Evolutionary conservation across 2,329 filamentous ascomycete genomes (phyloP).

Genomic region (Blastomyces emzantsi): DNA sequence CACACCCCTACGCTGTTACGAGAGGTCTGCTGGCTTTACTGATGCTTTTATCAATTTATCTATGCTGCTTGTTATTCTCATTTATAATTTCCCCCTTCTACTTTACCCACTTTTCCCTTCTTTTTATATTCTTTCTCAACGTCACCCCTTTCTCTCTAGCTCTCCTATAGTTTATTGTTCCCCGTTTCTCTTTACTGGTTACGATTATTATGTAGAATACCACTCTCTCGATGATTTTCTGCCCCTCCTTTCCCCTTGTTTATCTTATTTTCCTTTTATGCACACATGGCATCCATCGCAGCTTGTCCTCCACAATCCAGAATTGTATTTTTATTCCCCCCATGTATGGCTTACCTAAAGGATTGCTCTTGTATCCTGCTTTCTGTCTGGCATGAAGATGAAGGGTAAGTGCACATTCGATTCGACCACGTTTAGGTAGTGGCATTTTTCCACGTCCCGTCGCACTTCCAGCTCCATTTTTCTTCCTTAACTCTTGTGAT

Average conservation of each 20-base stretch:
- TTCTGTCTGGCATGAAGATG: background rate
- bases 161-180: background rate
- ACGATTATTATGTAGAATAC: background rate
- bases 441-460: background rate
- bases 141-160: background rate
- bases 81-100: background rate
- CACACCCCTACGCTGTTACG: background rate
- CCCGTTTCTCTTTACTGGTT: background rate
- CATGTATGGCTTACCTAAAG: background rate
- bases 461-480: background rate
- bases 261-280: background rate
- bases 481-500: background rate
- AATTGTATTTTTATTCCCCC: background rate
- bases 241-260: background rate
- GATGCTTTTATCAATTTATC: background rate
- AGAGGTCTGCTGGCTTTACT: background rate
- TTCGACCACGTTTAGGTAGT: background rate
- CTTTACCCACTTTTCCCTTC: background rate
- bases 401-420: background rate
- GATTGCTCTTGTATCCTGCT: background rate
- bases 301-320: background rate
- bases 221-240: background rate
- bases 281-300: background rate
- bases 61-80: background rate
- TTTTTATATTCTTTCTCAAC: background rate